Conservation (phyloP, 495 filamentous ascomycete genomes). For the Daldinia childiae region DNA sequence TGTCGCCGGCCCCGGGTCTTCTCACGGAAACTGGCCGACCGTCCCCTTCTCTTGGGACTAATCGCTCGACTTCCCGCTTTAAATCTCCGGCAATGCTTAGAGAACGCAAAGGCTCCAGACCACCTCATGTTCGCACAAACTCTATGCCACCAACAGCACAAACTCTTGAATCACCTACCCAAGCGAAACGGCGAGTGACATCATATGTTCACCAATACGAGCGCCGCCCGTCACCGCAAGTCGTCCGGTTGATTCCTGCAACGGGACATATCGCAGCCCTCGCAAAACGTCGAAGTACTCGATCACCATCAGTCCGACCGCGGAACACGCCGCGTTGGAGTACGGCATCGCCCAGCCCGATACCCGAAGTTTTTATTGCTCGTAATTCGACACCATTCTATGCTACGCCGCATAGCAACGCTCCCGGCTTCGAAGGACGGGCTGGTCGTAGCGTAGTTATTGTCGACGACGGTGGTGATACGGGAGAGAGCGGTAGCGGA, state of each 20-base stretch:
- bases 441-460: constrained; percentile 15
- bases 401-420: constrained; percentile 65
- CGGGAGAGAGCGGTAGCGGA: constrained; percentile 46
- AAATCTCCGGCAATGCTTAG: constrained; percentile 51
- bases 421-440: constrained; percentile 44
- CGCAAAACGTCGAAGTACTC: constrained; percentile 50
- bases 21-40: constrained; percentile 38
- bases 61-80: constrained; percentile 50
- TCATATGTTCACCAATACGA: constrained; percentile 49
- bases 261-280: constrained; percentile 29
- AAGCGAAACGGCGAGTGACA: constrained; percentile 52
- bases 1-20: constrained; percentile 49
- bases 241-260: constrained; percentile 28
- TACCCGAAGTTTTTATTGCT: constrained; percentile 42
- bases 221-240: constrained; percentile 51
- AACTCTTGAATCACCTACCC: constrained; percentile 42
- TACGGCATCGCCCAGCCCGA: constrained; percentile 49
- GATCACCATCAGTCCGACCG: constrained; percentile 55
- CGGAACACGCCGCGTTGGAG: constrained; percentile 60
- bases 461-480: constrained; percentile 31
- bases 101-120: constrained; percentile 54
- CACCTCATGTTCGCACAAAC: constrained; percentile 54
- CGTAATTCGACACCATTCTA: constrained; percentile 60
- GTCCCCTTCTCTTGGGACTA: constrained; percentile 34
- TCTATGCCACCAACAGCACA: constrained; percentile 57